phyloP scores from a whole-genome alignment of 176 grass and related monocot species.

The Oryza australiensis region DNA sequence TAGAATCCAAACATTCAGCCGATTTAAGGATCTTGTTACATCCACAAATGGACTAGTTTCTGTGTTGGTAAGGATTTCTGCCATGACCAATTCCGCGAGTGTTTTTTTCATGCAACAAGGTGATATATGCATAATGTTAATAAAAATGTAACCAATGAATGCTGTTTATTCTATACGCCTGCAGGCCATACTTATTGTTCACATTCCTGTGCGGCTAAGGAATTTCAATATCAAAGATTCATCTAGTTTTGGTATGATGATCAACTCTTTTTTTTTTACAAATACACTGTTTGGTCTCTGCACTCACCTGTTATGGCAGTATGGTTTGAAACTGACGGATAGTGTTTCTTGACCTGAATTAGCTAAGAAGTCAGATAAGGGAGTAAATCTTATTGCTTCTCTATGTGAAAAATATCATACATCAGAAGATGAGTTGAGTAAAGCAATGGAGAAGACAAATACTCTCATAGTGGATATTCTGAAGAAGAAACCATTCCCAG shows the following conservation, averaged over 20 bases:
- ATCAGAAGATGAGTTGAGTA: slow-evolving; percentile 88
- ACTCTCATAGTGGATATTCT: slow-evolving; percentile 76
- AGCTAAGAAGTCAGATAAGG: slow-evolving; percentile 89
- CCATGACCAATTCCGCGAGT: background rate
- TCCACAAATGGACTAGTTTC: slow-evolving; percentile 84
- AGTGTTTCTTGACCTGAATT: slow-evolving; percentile 37
- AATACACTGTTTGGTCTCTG: background rate
- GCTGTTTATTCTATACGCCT: slow-evolving; percentile 30
- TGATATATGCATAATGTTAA: slow-evolving; percentile 20
- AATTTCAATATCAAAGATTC: slow-evolving; percentile 65
- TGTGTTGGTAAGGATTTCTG: slow-evolving; percentile 54
- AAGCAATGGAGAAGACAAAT: slow-evolving; percentile 71
- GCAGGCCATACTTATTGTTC: slow-evolving; percentile 87
- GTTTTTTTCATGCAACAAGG: slow-evolving; percentile 22
- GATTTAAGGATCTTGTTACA: slow-evolving; percentile 93
- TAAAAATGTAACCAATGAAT: slow-evolving; percentile 21
- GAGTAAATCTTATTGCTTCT: slow-evolving; percentile 78
- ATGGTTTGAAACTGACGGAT: slow-evolving; percentile 20
- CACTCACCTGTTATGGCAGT: slow-evolving; percentile 8
- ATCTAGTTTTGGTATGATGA: slow-evolving; percentile 62
- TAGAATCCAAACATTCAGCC: slow-evolving; percentile 71
- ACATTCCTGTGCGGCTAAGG: slow-evolving; percentile 71
- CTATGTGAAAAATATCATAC: slow-evolving; percentile 85
- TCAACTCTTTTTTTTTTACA: slow-evolving; percentile 25
- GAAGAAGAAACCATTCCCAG: slow-evolving; percentile 66